phyloP scores from a whole-genome alignment of 2,329 filamentous ascomycete species.

The Colletotrichum gigasporum region DNA sequence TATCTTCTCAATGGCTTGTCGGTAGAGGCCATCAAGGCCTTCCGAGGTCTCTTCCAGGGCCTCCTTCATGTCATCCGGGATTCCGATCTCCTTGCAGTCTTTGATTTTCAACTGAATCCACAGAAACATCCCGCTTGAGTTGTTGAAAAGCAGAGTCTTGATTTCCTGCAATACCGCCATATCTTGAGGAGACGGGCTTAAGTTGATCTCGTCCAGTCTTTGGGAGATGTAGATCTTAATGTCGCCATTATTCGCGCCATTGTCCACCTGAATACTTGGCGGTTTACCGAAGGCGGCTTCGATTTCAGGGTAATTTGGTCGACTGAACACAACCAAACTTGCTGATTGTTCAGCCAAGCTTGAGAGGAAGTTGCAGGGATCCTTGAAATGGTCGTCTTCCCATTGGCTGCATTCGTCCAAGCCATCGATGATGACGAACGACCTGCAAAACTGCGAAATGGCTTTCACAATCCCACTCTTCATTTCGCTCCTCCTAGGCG shows the following conservation, averaged over 20 bases:
- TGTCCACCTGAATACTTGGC: not conserved
- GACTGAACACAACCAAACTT: not conserved
- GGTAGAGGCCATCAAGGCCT: not conserved
- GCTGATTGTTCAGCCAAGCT: not conserved
- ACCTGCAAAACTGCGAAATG: not conserved
- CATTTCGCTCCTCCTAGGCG: not conserved
- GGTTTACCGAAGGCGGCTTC: not conserved
- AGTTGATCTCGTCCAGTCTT: not conserved
- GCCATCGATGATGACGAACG: constrained; percentile 7
- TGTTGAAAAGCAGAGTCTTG: not conserved
- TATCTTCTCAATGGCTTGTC: not conserved
- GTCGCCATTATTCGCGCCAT: not conserved
- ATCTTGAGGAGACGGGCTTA: not conserved
- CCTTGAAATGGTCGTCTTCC: not conserved
- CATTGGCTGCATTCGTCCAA: constrained; percentile 10
- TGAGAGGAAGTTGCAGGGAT: not conserved
- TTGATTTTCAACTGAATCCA: not conserved
- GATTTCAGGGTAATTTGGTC: not conserved
- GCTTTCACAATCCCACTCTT: not conserved
- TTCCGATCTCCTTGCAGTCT: not conserved
- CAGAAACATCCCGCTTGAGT: not conserved
- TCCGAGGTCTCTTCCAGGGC: not conserved
- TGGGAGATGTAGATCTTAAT: not conserved
- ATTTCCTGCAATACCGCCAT: not conserved
- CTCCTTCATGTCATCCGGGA: not conserved